phyloP scores from a whole-genome alignment of 2,329 filamentous ascomycete species.

The Colletotrichum godetiae region DNA sequence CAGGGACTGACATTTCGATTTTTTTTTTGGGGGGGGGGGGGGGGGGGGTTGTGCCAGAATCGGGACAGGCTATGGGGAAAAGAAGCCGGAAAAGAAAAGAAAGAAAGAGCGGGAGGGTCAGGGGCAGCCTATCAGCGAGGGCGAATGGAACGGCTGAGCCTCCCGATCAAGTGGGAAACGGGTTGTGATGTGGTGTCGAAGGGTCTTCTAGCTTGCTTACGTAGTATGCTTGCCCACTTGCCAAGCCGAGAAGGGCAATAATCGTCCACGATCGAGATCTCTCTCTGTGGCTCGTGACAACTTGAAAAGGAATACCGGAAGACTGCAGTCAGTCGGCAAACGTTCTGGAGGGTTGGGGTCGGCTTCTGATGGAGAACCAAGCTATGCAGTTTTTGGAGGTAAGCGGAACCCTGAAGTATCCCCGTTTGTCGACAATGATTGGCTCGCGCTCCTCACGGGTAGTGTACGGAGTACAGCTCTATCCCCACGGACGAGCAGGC shows the following conservation, averaged over 20 bases:
- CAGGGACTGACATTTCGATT: background rate
- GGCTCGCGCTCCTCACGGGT: background rate
- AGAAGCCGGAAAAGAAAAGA: background rate
- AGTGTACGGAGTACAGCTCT: background rate
- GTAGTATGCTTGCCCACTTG: conserved; percentile 17
- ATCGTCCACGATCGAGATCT: conserved; percentile 33
- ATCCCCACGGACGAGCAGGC: too few relatives aligned
- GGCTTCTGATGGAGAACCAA: too few relatives aligned
- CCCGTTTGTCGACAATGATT: background rate
- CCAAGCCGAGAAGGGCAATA: conserved; percentile 27
- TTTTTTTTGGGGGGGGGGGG: too few relatives aligned
- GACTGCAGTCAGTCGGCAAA: background rate
- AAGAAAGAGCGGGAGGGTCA: background rate
- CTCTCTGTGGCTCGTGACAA: conserved; percentile 23
- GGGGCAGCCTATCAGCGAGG: background rate
- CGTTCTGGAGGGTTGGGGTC: background rate
- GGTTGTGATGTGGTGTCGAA: conserved; percentile 23
- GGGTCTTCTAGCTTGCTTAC: conserved; percentile 13
- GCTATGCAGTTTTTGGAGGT: background rate
- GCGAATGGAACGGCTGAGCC: conserved; percentile 2
- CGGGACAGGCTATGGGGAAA: background rate
- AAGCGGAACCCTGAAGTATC: background rate
- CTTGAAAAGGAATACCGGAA: background rate
- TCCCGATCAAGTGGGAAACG: conserved; percentile 18
- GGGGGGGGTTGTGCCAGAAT: background rate